Base-by-base conservation (phyloP, 495 filamentous ascomycete genomes). In the Umbilicaria muhlenbergii region DNA sequence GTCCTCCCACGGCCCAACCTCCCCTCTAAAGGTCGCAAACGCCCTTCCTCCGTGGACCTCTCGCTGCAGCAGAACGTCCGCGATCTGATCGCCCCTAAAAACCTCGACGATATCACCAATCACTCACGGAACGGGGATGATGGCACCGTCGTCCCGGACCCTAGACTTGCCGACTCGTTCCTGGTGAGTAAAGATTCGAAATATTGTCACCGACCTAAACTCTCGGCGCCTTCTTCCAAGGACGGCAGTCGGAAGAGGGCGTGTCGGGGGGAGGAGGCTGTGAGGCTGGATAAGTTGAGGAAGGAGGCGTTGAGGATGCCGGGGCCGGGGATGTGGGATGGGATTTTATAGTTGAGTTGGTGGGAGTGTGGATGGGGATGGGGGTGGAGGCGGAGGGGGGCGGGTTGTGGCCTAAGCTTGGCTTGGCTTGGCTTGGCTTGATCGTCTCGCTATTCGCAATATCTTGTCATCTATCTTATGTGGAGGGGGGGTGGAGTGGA, bases 11-110 rank as follows among this genome's bases (percentile, higher is more conserved):
- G 40, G 11, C 41, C 42, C 8, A 49, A 55, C 35, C 49, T 57
- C 17, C 51, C 48, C 21, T 51, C 55, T 10, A 57, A 62, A 57
- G 59, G 56, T 49, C 65, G 60, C 54, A 92, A 92, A 60, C 80
- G 85, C 40, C 71, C 82, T 4, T 60, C 69, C 17, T 85, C 81
- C 14, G 73, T 80, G 42, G 82, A 87, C 46, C 56, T 68, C 19
- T 58, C 66, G 17, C 65, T 88, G 13, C 84, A 91, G 58, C 75
- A 78, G 39, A 77, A 84, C 47, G 81, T 91, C 35, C 81, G 83
- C 44, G 70, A 78, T 17, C 38, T 71, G 41, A 64, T 70, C 44
- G 58, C 46, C 3, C 50, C 52, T 7, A 42, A 44, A n/a, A 44
- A 18, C 19, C 39, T 51, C 3, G 46, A 32, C 16, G 52, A 55